Evolutionary conservation across 2,329 filamentous ascomycete species (phyloP).

Genomic region (Apiospora marii): DNA sequence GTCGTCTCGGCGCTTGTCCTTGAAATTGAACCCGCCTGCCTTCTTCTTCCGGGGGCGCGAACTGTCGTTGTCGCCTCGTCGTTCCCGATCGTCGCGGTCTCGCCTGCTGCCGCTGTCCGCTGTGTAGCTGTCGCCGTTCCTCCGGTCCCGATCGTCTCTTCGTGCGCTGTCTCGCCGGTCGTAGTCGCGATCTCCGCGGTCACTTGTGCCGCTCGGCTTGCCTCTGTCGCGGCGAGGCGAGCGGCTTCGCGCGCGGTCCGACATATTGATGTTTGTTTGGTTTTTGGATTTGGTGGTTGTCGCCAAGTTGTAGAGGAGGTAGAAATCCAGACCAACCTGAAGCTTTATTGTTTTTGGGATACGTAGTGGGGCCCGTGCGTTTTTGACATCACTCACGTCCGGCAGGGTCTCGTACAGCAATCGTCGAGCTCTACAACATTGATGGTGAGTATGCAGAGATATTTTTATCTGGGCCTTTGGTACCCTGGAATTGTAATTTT

Average conservation of each 20-base stretch:
- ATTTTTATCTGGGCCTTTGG: too few relatives aligned
- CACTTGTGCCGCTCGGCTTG: background rate
- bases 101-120: slow-evolving; percentile 9
- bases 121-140: background rate
- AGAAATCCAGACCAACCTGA: background rate
- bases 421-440: too few relatives aligned
- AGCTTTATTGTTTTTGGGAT: background rate
- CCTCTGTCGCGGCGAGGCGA: slow-evolving; percentile 23
- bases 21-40: slow-evolving; percentile 65
- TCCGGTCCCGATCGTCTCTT: slow-evolving; percentile 31
- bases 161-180: slow-evolving; percentile 30
- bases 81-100: background rate
- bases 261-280: background rate
- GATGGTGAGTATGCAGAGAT: too few relatives aligned
- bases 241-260: slow-evolving; percentile 25
- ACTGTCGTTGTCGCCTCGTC: slow-evolving; percentile 28
- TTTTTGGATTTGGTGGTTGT: background rate
- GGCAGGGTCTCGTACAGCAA: too few relatives aligned
- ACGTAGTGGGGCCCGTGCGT: slow-evolving; percentile 2
- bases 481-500: too few relatives aligned
- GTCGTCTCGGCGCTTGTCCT: slow-evolving; percentile 54
- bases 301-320: background rate
- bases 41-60: slow-evolving; percentile 42
- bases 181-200: slow-evolving; percentile 25
- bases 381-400: background rate